Conservation (phyloP, 2,329 filamentous ascomycete species). For the Colletotrichum sp. region DNA sequence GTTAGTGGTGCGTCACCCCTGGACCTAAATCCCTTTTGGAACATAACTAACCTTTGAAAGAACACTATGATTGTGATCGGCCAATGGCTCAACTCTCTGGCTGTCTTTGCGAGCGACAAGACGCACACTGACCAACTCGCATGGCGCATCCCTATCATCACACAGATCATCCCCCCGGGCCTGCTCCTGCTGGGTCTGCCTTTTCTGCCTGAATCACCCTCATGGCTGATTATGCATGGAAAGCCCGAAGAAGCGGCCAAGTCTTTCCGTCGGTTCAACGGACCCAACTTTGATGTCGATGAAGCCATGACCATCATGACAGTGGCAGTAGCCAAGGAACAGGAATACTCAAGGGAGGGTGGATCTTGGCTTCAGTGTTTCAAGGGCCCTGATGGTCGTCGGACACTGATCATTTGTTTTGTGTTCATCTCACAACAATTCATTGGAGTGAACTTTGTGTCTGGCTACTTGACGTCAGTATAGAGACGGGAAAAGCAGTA, state of each 20-base stretch:
- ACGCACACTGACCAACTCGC: conserved; percentile 25
- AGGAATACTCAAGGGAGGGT: conserved; percentile 23
- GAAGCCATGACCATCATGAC: conserved; percentile 23
- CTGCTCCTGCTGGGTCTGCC: conserved; percentile 26
- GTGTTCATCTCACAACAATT: conserved; percentile 34
- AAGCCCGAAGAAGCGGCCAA: conserved; percentile 21
- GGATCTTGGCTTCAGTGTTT: conserved; percentile 31
- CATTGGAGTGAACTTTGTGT: conserved; percentile 33
- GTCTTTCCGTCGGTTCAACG: conserved; percentile 28
- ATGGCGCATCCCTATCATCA: conserved; percentile 34
- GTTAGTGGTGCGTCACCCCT: conserved; percentile 18
- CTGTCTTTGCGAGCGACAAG: conserved; percentile 7
- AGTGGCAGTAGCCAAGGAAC: conserved; percentile 26
- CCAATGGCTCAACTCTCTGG: conserved; percentile 23
- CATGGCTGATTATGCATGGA: conserved; percentile 25
- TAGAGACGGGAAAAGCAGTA: conserved; percentile 37
- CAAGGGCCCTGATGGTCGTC: conserved; percentile 28
- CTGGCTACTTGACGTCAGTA: conserved; percentile 28
- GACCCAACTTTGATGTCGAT: conserved; percentile 28
- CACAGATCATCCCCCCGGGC: conserved; percentile 30
- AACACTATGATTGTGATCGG: conserved; percentile 38
- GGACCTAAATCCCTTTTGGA: neutral
- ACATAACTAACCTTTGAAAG: neutral
- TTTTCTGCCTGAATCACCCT: conserved; percentile 25
- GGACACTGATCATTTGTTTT: conserved; percentile 34